Base-by-base conservation (phyloP, 2,329 filamentous ascomycete genomes). In the Fusarium piperis region DNA sequence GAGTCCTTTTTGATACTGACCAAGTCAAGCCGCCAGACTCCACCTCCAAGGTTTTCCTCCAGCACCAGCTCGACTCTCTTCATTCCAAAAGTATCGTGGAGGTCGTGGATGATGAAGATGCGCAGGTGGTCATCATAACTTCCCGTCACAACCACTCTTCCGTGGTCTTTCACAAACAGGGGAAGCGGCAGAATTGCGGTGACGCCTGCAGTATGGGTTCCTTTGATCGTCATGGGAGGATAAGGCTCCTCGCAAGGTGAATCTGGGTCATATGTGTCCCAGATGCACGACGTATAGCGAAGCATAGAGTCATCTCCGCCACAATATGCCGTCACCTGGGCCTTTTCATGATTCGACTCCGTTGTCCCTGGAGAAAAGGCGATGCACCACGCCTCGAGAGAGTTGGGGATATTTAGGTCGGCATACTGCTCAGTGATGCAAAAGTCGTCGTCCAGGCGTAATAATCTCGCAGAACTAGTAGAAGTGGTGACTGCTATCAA, bases 71-170 rank as follows among this genome's bases (percentile, higher is more conserved):
- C 84, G 1, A 83, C 80, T 51, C 82, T 83, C 56, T 82, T 81
- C 59, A 79, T 72, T 23, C 83, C 78, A 71, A 85, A 84, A 0
- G 81, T 81, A 30, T 76, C 71, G 41, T 82, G 74, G 3, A 82
- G 79, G 12, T 85, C 81, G 28, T 82, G 79, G 12, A 89, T 82
- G 1, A 86, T 79, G 55, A 93, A 87, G 2, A 97, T 84, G 13
- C 95, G 89, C 18, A 98, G 84, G 67, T 87, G 85, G 75, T 98
- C 95, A 76, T 98, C 96, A 77, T 98, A 99, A 78, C 94, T 97
- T 5, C 96, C 96, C 0, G 95, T 98, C 3, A 97, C 77, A 3
- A 97, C 80, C 6, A 96, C 77, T 5, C 86, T 84, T 1, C 85
- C 84, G 4, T 83, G 83, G 10, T 86, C 83, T 10, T 78, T 72